Evolutionary conservation across 2,329 filamentous ascomycete genomes (phyloP), one percentile per base, ranked within the genome.

Genomic region (Aspergillus aculeatus): DNA sequence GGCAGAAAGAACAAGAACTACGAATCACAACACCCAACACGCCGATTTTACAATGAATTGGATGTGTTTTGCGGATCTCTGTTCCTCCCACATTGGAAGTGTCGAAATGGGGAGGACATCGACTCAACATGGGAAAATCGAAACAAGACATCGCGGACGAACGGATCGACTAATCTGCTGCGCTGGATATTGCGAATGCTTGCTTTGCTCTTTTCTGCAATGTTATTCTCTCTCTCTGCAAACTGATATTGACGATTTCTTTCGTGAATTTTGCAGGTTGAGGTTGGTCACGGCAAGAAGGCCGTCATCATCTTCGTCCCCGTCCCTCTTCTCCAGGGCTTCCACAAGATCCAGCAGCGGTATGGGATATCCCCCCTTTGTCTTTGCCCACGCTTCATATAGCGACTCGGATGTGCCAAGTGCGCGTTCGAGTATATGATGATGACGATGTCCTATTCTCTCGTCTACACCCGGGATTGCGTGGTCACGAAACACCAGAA

Each of bases 291-390:
- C 87, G 95, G 95, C 89, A 96, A 96, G 89, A 99, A 98, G 90
- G 95, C 95, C 80, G 95, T 99, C 86, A 94, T 96, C 87, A 96
- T 99, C 91, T 99, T 99, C 91, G 95, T 99, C 87, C 95, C 95
- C 81, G 95, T 99, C 82, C 95, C 95, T 84, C 92, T 96, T 83
- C 92, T 99, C 81, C 86, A 89, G 82, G 91, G 91, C 81, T 99
- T 97, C 92, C 95, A 98, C 91, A 93, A 95, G 80, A 92, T 96
- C 80, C 95, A 99, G 89, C 95, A 98, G 87, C 93, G 95, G 94
- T 98, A 93, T 83, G 89, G 47, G 32, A 35, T 12, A 12, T 16
- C 32, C 32, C 12, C 12, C 35, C 44, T 35, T 35, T 47, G 38
- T 35, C 32, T 35, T 35, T 35, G 23, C 23, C 23, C 23, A 23